Conservation (phyloP, 2,329 filamentous ascomycete species). For the Coleophoma eucalyptorum region DNA sequence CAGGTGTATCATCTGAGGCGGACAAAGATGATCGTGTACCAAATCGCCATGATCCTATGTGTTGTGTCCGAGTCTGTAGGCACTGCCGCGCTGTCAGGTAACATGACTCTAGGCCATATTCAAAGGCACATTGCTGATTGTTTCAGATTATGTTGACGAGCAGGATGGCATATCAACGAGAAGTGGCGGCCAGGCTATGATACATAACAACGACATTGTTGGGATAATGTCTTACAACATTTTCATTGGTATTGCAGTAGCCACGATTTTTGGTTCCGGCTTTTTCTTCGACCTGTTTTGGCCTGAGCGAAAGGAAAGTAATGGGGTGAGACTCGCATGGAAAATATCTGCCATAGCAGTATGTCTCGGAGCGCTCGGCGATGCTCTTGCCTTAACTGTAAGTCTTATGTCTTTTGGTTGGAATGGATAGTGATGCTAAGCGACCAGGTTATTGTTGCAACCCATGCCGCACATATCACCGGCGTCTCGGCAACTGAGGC, state of each 20-base stretch:
- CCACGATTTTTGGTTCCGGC: constrained; percentile 52
- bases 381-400: constrained; percentile 44
- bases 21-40: constrained; percentile 57
- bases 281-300: constrained; percentile 62
- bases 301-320: constrained; percentile 48
- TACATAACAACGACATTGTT: constrained; percentile 52
- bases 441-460: constrained; percentile 40
- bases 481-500: constrained; percentile 28
- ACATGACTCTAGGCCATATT: neutral
- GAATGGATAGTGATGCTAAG: neutral
- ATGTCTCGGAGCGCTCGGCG: constrained; percentile 40
- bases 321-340: constrained; percentile 48
- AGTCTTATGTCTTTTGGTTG: neutral
- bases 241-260: constrained; percentile 52
- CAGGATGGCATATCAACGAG: constrained; percentile 40
- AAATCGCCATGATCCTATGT: constrained; percentile 53
- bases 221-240: constrained; percentile 54
- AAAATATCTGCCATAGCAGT: constrained; percentile 45
- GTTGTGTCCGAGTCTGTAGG: constrained; percentile 53
- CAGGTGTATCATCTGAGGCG: constrained; percentile 49
- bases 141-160: constrained; percentile 48
- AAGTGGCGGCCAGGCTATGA: constrained; percentile 31
- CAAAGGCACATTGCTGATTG: neutral
- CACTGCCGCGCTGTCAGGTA: constrained; percentile 50
- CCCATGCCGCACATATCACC: constrained; percentile 38